phyloP scores from a whole-genome alignment of 306 rosid genomes.

The Ammopiptanthus mongolicus region DNA sequence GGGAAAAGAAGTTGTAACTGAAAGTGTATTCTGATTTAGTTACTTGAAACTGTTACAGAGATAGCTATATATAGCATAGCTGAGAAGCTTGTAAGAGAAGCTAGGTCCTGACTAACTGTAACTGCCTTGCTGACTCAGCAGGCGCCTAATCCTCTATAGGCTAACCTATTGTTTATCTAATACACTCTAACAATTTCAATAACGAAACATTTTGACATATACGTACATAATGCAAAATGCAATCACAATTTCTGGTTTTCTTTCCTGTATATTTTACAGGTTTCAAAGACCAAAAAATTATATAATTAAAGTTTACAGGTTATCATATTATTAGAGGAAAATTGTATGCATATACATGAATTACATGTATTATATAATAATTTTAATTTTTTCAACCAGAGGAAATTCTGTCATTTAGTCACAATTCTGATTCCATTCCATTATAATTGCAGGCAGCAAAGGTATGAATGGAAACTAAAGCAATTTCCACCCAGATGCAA shows the following conservation, averaged over 20 bases:
- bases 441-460: not conserved
- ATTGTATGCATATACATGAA: not conserved
- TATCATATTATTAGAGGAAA: not conserved
- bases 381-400: not conserved
- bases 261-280: not conserved
- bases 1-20: too few species aligned
- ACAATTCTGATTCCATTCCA: slow-evolving; percentile 1
- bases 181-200: too few species aligned
- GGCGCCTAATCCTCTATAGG: too few species aligned
- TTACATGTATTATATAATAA: not conserved
- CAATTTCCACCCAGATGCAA: not conserved
- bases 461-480: not conserved
- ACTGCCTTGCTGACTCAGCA: too few species aligned
- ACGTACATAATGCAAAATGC: not conserved
- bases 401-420: not conserved
- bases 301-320: not conserved
- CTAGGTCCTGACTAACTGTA: too few species aligned
- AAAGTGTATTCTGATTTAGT: too few species aligned
- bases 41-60: too few species aligned
- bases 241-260: not conserved
- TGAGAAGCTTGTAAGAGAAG: too few species aligned
- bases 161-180: too few species aligned
- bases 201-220: not conserved
- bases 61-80: too few species aligned
- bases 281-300: not conserved